Evolutionary conservation across 2,329 filamentous ascomycete genomes (phyloP).

Genomic region (Trichophaea hybrida): DNA sequence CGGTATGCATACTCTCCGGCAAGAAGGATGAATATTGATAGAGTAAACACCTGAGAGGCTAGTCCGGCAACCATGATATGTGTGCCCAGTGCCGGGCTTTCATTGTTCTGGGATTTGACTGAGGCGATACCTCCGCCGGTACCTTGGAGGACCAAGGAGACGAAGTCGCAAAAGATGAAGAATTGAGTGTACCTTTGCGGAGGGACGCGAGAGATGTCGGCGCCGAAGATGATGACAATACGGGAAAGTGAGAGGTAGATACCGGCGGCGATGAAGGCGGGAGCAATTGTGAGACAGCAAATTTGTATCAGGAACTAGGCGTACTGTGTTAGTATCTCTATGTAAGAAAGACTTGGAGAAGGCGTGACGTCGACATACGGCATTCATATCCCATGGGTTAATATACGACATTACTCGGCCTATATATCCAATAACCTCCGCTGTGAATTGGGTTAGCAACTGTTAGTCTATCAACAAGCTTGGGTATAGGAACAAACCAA

Average conservation of each 20-base stretch:
- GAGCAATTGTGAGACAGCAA: constrained; percentile 48
- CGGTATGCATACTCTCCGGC: constrained; percentile 39
- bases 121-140: constrained; percentile 43
- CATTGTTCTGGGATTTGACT: constrained; percentile 29
- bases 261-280: constrained; percentile 49
- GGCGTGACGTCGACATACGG: constrained; percentile 19
- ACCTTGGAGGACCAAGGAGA: constrained; percentile 46
- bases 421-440: constrained; percentile 41
- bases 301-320: constrained; percentile 42
- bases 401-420: constrained; percentile 43
- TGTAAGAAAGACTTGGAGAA: not conserved
- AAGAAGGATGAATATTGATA: constrained; percentile 41
- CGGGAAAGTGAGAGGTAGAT: constrained; percentile 46
- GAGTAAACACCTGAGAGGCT: constrained; percentile 44
- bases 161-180: constrained; percentile 45
- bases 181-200: constrained; percentile 42
- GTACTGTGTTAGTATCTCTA: not conserved
- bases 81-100: constrained; percentile 35
- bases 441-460: not conserved
- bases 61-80: constrained; percentile 54
- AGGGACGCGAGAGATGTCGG: constrained; percentile 36
- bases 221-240: constrained; percentile 40
- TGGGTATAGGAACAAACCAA: constrained; percentile 8
- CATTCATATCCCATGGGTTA: constrained; percentile 38
- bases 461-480: not conserved